phyloP scores from a whole-genome alignment of 2,329 filamentous ascomycete species.

The Aspergillus sp. region DNA sequence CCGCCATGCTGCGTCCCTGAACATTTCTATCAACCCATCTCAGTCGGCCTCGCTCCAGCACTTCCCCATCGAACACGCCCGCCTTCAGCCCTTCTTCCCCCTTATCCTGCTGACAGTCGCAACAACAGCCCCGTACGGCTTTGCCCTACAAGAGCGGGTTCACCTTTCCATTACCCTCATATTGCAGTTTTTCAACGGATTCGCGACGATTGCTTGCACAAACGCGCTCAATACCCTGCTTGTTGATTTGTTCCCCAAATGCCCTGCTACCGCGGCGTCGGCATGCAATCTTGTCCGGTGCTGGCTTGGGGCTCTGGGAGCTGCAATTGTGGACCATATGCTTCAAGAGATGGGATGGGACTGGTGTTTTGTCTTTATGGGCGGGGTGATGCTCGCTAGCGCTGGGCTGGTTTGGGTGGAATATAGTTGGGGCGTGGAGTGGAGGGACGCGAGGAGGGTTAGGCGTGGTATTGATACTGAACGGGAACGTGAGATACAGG shows the following conservation, averaged over 20 bases:
- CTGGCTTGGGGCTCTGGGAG: conserved; percentile 28
- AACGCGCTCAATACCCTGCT: conserved; percentile 30
- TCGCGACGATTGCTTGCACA: conserved; percentile 23
- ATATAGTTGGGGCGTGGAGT: conserved; percentile 19
- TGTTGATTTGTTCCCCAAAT: conserved; percentile 29
- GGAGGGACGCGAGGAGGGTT: conserved; percentile 14
- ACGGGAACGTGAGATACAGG: conserved; percentile 13
- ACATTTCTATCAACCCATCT: conserved; percentile 17
- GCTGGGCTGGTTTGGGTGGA: conserved; percentile 21
- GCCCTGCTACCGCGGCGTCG: conserved; percentile 28
- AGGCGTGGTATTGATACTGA: not conserved
- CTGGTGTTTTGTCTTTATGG: conserved; percentile 31
- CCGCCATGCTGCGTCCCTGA: conserved; percentile 14
- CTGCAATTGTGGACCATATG: conserved; percentile 27
- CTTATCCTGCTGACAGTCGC: conserved; percentile 25
- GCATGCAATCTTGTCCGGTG: conserved; percentile 32
- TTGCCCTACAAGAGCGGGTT: conserved; percentile 25
- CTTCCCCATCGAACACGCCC: conserved; percentile 42
- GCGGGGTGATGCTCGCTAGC: conserved; percentile 14
- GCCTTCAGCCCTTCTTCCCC: conserved; percentile 28
- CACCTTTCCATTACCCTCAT: conserved; percentile 27
- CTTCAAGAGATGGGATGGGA: conserved; percentile 26
- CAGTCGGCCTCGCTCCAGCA: conserved; percentile 46
- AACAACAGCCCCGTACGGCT: conserved; percentile 32
- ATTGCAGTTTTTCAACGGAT: conserved; percentile 33